phyloP scores from a whole-genome alignment of 805 yeast genomes.

The Hanseniaspora jakobsenii region DNA sequence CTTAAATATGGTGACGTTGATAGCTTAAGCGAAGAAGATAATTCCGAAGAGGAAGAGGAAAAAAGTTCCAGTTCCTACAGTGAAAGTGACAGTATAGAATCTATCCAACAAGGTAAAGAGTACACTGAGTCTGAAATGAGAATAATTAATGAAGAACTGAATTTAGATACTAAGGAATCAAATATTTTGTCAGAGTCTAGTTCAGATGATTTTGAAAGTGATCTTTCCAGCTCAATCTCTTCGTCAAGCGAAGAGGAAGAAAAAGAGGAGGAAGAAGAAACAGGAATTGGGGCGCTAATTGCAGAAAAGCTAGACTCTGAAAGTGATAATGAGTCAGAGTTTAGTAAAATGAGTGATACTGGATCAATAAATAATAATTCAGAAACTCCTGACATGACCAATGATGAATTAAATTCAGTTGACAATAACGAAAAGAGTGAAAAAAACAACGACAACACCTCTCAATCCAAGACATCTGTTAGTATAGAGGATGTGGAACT shows the following conservation, averaged over 20 bases:
- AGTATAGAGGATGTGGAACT: constrained; percentile 62
- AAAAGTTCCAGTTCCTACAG: too few species aligned
- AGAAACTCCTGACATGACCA: too few species aligned
- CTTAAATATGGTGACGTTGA: too few species aligned
- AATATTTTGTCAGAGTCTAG: too few species aligned
- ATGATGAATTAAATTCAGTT: too few species aligned
- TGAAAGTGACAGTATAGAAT: too few species aligned
- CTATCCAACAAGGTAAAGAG: too few species aligned
- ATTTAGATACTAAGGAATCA: too few species aligned
- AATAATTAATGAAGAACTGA: too few species aligned
- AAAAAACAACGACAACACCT: constrained; percentile 18
- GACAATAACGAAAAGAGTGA: constrained; percentile 13
- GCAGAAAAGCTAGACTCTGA: constrained; percentile 16
- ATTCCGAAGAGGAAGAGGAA: constrained; percentile 81
- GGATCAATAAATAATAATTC: constrained; percentile 21
- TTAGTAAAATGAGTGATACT: constrained; percentile 19
- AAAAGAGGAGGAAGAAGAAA: constrained; percentile 13
- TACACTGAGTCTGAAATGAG: too few species aligned
- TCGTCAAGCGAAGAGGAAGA: background rate
- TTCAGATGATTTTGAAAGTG: background rate
- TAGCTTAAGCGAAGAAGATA: constrained; percentile 69
- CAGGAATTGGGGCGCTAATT: constrained; percentile 13
- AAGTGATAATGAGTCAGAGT: constrained; percentile 15
- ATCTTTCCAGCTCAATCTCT: background rate
- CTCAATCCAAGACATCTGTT: too few species aligned